Evolutionary conservation across 2,329 filamentous ascomycete species (phyloP), one percentile per base, ranked within the genome.

Genomic region (Colletotrichum gigasporum): DNA sequence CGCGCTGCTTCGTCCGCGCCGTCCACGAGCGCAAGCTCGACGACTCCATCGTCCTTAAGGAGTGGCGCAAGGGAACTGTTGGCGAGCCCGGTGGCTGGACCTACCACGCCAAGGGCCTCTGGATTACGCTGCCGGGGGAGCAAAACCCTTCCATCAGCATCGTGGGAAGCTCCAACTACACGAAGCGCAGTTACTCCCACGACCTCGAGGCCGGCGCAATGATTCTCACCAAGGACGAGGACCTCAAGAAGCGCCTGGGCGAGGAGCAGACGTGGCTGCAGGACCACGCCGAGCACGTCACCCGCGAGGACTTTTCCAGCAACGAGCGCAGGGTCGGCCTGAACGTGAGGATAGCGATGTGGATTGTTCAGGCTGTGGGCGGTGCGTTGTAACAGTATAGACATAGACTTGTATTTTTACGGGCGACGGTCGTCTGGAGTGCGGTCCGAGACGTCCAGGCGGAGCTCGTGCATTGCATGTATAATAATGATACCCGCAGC

Each of bases 71-170:
- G 45, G 96, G 96, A 8, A 92, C 89, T 0, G 91, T 97, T 2
- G 91, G 91, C 16, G 86, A 93, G 70, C 89, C 91, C 0, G 92
- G 83, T 1, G 95, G 93, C 1, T 99, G 96, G 96, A 97, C 95
- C 0, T 99, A 99, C 77, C 96, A 99, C 72, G 96, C 96, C 48
- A 99, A 99, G 78, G 96, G 96, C 0, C 83, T 98, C 2, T 98
- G 95, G 95, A 84, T 97, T 24, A 93, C 92, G 0, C 82, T 95
- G 57, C 87, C 91, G 0, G 81, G 83, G 2, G 86, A 90, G 47
- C 76, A 82, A 34, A 80, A 89, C 37, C 94, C 94, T 0, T 90
- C 90, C 48, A 83, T 98, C 58, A 96, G 90, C 30, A 83, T 98
- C 16, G 87, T 99, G 1, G 96, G 96, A 1, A 96, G 92, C 74